Evolutionary conservation across 352 stramenopile species (phyloP).

Genomic region (Pythium apleroticum): DNA sequence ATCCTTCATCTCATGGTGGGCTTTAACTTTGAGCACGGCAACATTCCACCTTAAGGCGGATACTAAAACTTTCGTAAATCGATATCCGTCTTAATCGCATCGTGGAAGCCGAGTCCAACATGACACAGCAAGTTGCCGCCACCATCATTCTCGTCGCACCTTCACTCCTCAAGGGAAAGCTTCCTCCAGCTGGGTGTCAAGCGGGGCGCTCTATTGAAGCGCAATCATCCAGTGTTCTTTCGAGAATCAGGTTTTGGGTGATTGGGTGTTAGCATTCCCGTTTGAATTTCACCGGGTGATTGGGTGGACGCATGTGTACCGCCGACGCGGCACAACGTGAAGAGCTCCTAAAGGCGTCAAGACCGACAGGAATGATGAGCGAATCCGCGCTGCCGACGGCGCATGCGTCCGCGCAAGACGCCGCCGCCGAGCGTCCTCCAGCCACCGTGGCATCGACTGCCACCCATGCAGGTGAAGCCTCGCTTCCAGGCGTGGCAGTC

Average conservation of each 20-base stretch:
- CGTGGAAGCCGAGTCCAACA: slow-evolving; percentile 14
- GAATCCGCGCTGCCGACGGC: slow-evolving; percentile 10
- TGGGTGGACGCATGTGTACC: slow-evolving; percentile 20
- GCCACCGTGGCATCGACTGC: neutral
- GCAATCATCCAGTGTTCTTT: neutral
- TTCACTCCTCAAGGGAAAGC: slow-evolving; percentile 30
- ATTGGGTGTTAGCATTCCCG: neutral
- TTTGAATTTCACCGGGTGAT: slow-evolving; percentile 20
- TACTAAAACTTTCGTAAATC: neutral
- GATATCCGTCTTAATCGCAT: slow-evolving; percentile 15
- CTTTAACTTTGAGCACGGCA: slow-evolving; percentile 18
- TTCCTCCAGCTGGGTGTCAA: neutral
- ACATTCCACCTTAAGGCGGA: neutral
- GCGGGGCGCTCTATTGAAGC: slow-evolving; percentile 7
- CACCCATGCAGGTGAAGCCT: neutral
- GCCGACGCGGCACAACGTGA: slow-evolving; percentile 28
- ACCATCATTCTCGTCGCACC: slow-evolving; percentile 53
- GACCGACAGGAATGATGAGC: slow-evolving; percentile 20
- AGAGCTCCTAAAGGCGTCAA: slow-evolving; percentile 2
- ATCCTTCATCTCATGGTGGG: neutral
- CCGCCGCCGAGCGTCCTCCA: neutral
- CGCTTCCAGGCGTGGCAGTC: neutral
- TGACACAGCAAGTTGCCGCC: slow-evolving; percentile 55
- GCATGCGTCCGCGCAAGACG: neutral
- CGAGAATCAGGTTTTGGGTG: slow-evolving; percentile 8